Base-by-base conservation (phyloP, 331 rosid species). In the Quercus phellos region DNA sequence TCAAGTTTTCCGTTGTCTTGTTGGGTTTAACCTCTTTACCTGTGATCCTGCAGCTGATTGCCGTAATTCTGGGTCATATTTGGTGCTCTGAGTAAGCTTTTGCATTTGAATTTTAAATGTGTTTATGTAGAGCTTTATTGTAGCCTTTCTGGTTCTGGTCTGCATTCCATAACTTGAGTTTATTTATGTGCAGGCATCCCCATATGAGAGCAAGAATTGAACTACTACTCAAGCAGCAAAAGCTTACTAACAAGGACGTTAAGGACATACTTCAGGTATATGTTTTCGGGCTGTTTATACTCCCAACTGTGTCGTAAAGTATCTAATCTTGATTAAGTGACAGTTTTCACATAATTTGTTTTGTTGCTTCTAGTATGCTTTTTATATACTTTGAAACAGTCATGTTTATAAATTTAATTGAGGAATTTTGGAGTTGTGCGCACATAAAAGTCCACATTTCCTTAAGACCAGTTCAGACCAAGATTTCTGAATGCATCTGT, bases 201-300 rank as follows among this genome's bases (percentile, higher is more conserved):
- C 90, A 92, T 79, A 92, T 94, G 92, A 88, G 92, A 86, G 90
- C 92, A 59, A 90, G 97, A 84, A 89, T 92, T 74, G 98, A 94
- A 78, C 80, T 92, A 66, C 93, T 94, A 66, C 92, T 94, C 84
- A 90, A 89, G 88, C 98, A 92, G 85, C 90, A 94, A 80, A 92
- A 85, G 84, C 97, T 94, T 80, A 80, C 90, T 71, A 86, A 77
- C 85, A 81, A 88, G 55, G 90, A 90, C 79, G 46, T 93, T 74
- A 88, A 85, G 82, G 91, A 88, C 75, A 88, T 93, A 76, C 94
- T 93, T 78, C 93, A 89, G 94, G 97, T 93, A 74, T 19, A 54
- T 79, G 76, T 32, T 71, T 75, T 73, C 38, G 13, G 50, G 24
- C 51, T 3, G 24, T 30, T 68, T 12, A 19, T 26, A 58, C 27